Evolutionary conservation across 164 flowering plant genomes (phyloP).

Genomic region (Euptelea pleiosperma): DNA sequence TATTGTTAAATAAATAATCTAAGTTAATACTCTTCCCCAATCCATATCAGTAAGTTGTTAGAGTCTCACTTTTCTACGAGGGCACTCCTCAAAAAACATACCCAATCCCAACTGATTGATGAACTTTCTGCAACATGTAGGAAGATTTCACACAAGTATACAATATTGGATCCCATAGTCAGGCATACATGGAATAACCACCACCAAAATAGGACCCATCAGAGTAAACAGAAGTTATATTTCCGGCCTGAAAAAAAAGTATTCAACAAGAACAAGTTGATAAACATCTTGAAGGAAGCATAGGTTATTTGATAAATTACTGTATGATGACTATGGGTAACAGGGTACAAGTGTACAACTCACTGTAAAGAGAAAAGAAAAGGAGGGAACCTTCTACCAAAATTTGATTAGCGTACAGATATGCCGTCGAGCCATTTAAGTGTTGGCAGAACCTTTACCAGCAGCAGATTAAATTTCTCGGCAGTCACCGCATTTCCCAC

Average conservation of each 20-base stretch:
- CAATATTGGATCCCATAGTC: too few relatives aligned
- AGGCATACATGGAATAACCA: too few relatives aligned
- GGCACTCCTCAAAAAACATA: too few relatives aligned
- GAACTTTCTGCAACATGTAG: too few relatives aligned
- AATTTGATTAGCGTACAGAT: constrained; percentile 22
- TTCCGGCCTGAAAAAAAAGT: background rate
- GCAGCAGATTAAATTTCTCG: constrained; percentile 43
- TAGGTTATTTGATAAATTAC: background rate
- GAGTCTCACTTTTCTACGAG: too few relatives aligned
- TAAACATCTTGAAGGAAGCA: background rate
- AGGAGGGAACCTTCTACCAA: background rate
- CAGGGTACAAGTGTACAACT: background rate
- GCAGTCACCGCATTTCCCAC: constrained; percentile 52
- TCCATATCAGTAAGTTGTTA: too few relatives aligned
- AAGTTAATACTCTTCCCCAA: too few relatives aligned
- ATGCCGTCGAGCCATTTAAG: constrained; percentile 69
- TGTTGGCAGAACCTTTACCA: constrained; percentile 46
- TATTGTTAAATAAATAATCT: too few relatives aligned
- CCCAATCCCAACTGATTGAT: too few relatives aligned
- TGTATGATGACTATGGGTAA: background rate
- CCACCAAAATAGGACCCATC: too few relatives aligned
- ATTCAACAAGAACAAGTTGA: background rate
- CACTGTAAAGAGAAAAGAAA: background rate
- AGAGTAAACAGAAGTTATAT: background rate
- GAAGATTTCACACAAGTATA: too few relatives aligned